A percentile compares a stretch with the other conserved stretches of the same genome.
phyloP scores from a whole-genome alignment of 2,329 filamentous ascomycete species.

The Hawksworthiomyces lignivorus region DNA sequence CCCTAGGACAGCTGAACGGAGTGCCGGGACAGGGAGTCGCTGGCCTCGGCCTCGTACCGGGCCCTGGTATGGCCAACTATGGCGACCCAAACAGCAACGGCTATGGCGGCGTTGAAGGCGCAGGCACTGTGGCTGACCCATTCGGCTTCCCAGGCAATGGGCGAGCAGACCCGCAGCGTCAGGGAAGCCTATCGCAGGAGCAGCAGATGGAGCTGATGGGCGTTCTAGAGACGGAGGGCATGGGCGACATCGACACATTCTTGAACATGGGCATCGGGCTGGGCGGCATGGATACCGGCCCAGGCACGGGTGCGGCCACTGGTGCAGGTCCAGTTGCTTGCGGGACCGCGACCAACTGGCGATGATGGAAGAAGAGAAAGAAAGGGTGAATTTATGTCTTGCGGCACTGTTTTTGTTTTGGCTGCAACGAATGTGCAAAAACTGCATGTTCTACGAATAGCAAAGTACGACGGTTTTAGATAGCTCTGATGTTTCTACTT shows the following conservation, averaged over 20 bases:
- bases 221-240: conserved; percentile 62
- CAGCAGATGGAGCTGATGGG: conserved; percentile 81
- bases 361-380: no score
- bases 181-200: conserved; percentile 66
- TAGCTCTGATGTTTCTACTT: no score
- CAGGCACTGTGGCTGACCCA: conserved; percentile 6
- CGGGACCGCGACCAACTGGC: no score
- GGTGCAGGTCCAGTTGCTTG: no score
- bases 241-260: conserved; percentile 54
- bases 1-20: conserved; percentile 4
- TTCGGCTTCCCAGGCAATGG: conserved; percentile 15
- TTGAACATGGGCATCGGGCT: conserved; percentile 36
- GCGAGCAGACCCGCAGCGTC: conserved; percentile 35
- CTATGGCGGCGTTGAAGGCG: not conserved
- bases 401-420: no score
- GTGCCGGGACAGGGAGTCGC: conserved; percentile 12
- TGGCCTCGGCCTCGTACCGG: not conserved
- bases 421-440: no score
- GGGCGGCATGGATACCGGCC: conserved; percentile 11
- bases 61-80: conserved; percentile 8
- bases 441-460: no score
- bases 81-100: conserved; percentile 19
- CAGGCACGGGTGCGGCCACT: no score
- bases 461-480: no score
- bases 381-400: no score